Base-by-base conservation (phyloP, 371 early-diverging fungal species). In the Mucor indicus region DNA sequence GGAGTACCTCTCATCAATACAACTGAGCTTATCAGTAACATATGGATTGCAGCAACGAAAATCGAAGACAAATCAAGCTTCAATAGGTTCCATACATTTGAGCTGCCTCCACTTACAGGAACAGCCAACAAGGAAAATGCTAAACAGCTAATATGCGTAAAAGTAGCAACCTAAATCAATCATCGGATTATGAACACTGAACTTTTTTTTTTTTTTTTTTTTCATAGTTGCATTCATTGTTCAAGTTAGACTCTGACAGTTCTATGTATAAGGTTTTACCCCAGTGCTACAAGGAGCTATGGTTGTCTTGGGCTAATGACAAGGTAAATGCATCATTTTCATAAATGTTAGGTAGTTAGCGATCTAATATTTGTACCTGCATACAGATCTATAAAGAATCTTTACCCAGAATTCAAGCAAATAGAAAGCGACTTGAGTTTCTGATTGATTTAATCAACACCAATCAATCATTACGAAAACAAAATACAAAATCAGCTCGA, bases 281-380 rank as follows among this genome's bases (percentile, higher is more conserved):
- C 1, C 66, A 76, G 0, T 51, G 72, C 9, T 87, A 74, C 47
- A 77, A 79, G 31, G 84, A 87, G n/a, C n/a, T 87, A 4, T 91
- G 90, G 91, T 31, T 64, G 5, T 68, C 67, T 24, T 81, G 80
- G 79, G 45, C 55, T 5, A 54, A 67, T n/a, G 71, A 69, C 38
- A 80, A 83, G 53, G 77, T 63, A 54, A 49, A 47, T 2, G 17
- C 10, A n/a, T n/a, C n/a, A n/a, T n/a, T n/a, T n/a, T n/a, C n/a
- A n/a, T n/a, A n/a, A n/a, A n/a, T n/a, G n/a, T n/a, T n/a, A n/a
- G 10, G 10, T 15, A 29, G 48, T 15, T 32, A 25, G 1, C 47
- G 42, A 17, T 29, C 40, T 30, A 10, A 15, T 12, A 21, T 4
- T 23, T 22, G 41, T 29, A 2, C 8, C 5, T 24, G 17, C 10